Conservation (phyloP, 495 filamentous ascomycete species). For the Xylaria telfairii region DNA sequence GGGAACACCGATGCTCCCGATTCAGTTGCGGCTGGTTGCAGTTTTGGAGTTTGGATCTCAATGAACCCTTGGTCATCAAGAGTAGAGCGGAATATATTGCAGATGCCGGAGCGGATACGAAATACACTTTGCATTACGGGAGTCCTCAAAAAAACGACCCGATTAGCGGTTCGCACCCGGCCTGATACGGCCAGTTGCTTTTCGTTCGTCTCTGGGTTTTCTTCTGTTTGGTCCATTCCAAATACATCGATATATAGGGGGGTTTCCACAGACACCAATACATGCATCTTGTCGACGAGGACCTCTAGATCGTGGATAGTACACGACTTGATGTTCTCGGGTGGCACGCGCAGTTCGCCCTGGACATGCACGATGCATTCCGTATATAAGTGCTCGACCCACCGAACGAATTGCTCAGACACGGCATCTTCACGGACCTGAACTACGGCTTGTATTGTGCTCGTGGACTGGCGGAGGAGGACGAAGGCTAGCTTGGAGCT, state of each 20-base stretch:
- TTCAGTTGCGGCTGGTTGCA: constrained; percentile 89
- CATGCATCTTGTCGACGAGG: constrained; percentile 78
- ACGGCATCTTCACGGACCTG: constrained; percentile 60
- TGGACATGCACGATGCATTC: constrained; percentile 83
- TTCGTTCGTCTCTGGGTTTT: constrained; percentile 48
- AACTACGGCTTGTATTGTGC: constrained; percentile 83
- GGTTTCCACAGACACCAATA: constrained; percentile 64
- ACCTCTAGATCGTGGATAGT: constrained; percentile 79
- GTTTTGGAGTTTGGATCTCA: constrained; percentile 92
- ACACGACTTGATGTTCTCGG: constrained; percentile 78
- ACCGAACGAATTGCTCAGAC: constrained; percentile 88
- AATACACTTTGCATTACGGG: constrained; percentile 88
- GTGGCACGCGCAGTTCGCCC: constrained; percentile 74
- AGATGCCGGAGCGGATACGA: constrained; percentile 76
- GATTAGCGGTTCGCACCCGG: constrained; percentile 71
- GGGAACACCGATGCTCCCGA: constrained; percentile 95
- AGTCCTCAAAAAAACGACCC: constrained; percentile 84
- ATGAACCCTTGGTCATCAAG: constrained; percentile 80
- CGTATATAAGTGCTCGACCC: constrained; percentile 75
- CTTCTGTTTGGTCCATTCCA: constrained; percentile 49
- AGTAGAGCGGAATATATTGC: constrained; percentile 78
- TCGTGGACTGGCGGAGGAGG: constrained; percentile 78
- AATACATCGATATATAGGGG: constrained; percentile 75
- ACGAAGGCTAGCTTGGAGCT: constrained; percentile 90
- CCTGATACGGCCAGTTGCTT: constrained; percentile 48